These are phyloP conservation scores for Penicillium hesseltinei DNA, from an alignment of 2,329 filamentous ascomycete genomes.

Conservation along the genomic window DNA sequence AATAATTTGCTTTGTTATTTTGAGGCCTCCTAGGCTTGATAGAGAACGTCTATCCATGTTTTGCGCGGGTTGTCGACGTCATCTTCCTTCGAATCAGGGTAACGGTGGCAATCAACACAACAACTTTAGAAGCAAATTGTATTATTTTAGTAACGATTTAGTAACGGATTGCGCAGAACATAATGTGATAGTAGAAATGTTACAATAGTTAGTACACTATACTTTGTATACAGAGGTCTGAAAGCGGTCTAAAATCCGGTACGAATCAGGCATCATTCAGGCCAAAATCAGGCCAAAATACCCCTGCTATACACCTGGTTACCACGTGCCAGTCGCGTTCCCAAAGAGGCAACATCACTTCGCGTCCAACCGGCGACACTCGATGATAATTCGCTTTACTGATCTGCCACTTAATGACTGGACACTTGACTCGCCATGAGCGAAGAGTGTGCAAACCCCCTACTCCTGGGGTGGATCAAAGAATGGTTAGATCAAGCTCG, in stretches of 20 bases:
- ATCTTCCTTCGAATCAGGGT: constrained; percentile 1
- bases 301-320: not conserved
- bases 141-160: not conserved
- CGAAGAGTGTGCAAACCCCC: constrained; percentile 62
- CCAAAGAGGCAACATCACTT: constrained; percentile 20
- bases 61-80: constrained; percentile 1
- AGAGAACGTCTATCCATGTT: not conserved
- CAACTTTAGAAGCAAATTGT: not conserved
- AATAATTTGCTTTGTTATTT: not conserved
- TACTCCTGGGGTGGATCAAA: constrained; percentile 70
- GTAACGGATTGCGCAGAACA: not conserved
- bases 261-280: too few species aligned
- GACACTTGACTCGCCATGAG: constrained; percentile 26
- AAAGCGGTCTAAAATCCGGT: too few species aligned
- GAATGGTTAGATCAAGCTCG: constrained; percentile 72
- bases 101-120: not conserved
- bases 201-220: too few species aligned
- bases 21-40: not conserved
- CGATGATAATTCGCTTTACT: not conserved
- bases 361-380: constrained; percentile 8
- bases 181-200: not conserved
- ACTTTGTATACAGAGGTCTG: too few species aligned
- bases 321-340: constrained; percentile 13
- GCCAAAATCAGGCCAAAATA: too few species aligned
- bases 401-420: not conserved